Percentiles rank a stretch among this genome's conserved stretches.
Evolutionary conservation across 2,329 filamentous ascomycete species (phyloP).

Genomic region (Teratosphaeria pseudoeucalypti): DNA sequence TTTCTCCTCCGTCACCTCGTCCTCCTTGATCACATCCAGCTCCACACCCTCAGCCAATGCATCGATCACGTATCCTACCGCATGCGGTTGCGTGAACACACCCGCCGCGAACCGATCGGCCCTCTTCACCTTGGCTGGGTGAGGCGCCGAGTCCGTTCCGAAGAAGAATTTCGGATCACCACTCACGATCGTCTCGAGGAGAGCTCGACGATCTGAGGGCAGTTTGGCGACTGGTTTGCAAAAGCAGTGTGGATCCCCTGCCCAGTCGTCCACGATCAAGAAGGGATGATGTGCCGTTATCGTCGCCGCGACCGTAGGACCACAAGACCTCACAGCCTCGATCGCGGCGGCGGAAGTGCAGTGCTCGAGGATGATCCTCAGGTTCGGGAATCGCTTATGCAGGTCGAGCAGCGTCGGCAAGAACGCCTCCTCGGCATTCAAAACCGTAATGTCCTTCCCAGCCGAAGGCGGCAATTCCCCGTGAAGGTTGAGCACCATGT

Average conservation of each 20-base stretch:
- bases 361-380: conserved; percentile 64
- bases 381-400: conserved; percentile 62
- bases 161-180: conserved; percentile 62
- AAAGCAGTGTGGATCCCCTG: conserved; percentile 63
- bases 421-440: conserved; percentile 67
- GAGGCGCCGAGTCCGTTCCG: conserved; percentile 63
- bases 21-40: conserved; percentile 42
- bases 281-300: conserved; percentile 83
- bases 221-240: conserved; percentile 59
- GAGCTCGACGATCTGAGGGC: conserved; percentile 59
- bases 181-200: conserved; percentile 53
- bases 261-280: conserved; percentile 66
- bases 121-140: conserved; percentile 51
- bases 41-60: conserved; percentile 53
- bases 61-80: conserved; percentile 54
- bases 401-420: conserved; percentile 67
- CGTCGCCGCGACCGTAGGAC: conserved; percentile 64
- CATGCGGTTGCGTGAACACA: conserved; percentile 69
- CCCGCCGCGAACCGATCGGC: conserved; percentile 54
- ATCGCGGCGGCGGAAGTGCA: conserved; percentile 78
- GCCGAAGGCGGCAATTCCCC: conserved; percentile 62
- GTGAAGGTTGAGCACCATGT: conserved; percentile 84
- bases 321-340: conserved; percentile 65
- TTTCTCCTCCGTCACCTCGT: conserved; percentile 44
- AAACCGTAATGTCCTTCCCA: conserved; percentile 29